phyloP scores from a whole-genome alignment of 495 filamentous ascomycete species.

The Endocarpon pusillum region DNA sequence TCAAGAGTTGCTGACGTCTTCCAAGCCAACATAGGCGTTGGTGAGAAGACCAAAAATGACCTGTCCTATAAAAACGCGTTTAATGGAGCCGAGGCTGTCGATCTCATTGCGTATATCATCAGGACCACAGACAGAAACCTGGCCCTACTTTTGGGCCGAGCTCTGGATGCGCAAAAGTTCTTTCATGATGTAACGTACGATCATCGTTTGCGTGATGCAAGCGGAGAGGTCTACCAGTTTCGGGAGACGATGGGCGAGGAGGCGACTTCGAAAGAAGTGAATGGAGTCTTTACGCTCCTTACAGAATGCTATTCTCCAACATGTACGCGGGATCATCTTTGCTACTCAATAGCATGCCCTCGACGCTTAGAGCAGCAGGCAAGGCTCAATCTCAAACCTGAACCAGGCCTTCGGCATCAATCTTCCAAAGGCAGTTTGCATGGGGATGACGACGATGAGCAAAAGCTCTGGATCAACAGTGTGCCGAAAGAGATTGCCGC shows the following conservation, averaged over 20 bases:
- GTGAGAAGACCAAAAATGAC: constrained; percentile 89
- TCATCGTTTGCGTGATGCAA: constrained; percentile 80
- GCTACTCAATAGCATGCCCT: constrained; percentile 97
- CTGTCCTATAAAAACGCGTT: constrained; percentile 95
- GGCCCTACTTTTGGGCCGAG: constrained; percentile 80
- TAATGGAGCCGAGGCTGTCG: constrained; percentile 84
- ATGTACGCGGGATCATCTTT: constrained; percentile 83
- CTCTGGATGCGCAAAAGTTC: constrained; percentile 95
- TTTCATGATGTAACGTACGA: constrained; percentile 99
- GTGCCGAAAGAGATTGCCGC: constrained; percentile 91
- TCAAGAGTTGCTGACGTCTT: constrained; percentile 85
- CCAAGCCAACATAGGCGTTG: constrained; percentile 61
- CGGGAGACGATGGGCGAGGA: constrained; percentile 85
- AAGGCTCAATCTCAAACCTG: constrained; percentile 76
- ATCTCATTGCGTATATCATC: constrained; percentile 85
- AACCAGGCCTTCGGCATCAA: constrained; percentile 68
- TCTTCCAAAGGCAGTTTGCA: constrained; percentile 70
- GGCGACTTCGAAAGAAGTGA: constrained; percentile 58
- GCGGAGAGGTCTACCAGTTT: constrained; percentile 89
- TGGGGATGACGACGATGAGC: constrained; percentile 72
- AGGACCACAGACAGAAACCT: constrained; percentile 92
- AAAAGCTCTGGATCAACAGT: constrained; percentile 98
- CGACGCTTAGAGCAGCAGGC: constrained; percentile 89
- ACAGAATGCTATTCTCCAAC: constrained; percentile 98
- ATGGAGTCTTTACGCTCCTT: constrained; percentile 89